A percentile compares a stretch with the other conserved stretches of the same genome.
phyloP scores from a whole-genome alignment of 2,329 filamentous ascomycete species.

The Metarhizium album region DNA sequence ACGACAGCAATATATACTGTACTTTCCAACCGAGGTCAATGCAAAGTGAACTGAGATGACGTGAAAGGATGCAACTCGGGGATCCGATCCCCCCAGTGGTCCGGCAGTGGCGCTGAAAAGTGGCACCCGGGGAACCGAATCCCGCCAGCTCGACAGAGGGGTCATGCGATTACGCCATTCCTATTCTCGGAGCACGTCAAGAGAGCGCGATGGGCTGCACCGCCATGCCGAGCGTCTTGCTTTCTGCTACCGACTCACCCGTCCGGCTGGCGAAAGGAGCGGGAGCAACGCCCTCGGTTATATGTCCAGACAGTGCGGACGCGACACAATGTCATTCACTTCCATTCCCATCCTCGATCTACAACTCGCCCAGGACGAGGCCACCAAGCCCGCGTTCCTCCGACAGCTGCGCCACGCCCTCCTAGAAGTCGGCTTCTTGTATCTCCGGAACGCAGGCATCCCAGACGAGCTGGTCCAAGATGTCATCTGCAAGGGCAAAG shows the following conservation, averaged over 20 bases:
- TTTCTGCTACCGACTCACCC: not conserved
- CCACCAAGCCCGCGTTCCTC: slow-evolving; percentile 63
- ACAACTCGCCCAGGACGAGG: slow-evolving; percentile 48
- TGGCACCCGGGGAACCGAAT: not conserved
- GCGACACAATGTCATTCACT: slow-evolving; percentile 58
- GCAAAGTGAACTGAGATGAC: not conserved
- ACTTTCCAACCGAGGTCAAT: not conserved
- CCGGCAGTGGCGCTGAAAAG: not conserved
- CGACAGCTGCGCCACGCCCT: slow-evolving; percentile 61
- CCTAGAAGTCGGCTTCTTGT: slow-evolving; percentile 80
- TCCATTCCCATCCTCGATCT: slow-evolving; percentile 71
- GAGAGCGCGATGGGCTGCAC: not conserved
- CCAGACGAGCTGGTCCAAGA: slow-evolving; percentile 51
- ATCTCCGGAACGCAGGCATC: slow-evolving; percentile 71
- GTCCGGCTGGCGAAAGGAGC: not conserved
- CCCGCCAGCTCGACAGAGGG: not conserved
- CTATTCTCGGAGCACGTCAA: not conserved
- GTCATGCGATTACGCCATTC: slow-evolving; percentile 6
- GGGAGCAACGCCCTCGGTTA: not conserved
- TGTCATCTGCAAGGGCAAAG: slow-evolving; percentile 57
- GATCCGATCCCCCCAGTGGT: not conserved
- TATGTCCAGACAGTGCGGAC: too few species aligned
- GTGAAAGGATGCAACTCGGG: not conserved
- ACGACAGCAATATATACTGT: not conserved
- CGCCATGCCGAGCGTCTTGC: not conserved